phyloP scores from a whole-genome alignment of 2,329 filamentous ascomycete genomes.

The Plectosphaerella plurivora region DNA sequence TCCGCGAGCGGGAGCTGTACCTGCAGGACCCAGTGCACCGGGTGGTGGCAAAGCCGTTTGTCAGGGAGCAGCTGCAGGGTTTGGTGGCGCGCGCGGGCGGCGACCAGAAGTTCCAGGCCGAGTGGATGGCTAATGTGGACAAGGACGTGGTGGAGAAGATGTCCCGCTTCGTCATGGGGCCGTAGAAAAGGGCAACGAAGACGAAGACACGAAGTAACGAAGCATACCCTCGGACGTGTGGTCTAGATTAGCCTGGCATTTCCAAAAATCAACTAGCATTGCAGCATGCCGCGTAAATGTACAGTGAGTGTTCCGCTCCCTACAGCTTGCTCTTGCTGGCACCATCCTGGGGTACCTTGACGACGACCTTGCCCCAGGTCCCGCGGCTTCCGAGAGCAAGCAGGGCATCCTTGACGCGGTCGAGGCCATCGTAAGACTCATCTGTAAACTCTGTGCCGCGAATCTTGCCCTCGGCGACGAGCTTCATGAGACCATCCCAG shows the following conservation, averaged over 20 bases:
- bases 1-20: constrained; percentile 47
- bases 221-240: background rate
- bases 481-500: constrained; percentile 75
- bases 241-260: no score
- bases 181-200: background rate
- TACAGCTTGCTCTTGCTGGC: constrained; percentile 56
- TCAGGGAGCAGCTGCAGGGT: constrained; percentile 56
- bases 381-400: constrained; percentile 72
- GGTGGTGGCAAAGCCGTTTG: constrained; percentile 59
- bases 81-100: constrained; percentile 60
- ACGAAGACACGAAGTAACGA: background rate
- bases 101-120: constrained; percentile 59
- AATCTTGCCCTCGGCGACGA: constrained; percentile 77
- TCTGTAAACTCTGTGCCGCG: constrained; percentile 79
- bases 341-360: constrained; percentile 70
- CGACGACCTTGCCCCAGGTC: constrained; percentile 95
- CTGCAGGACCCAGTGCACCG: constrained; percentile 64
- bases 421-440: constrained; percentile 75
- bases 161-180: constrained; percentile 6
- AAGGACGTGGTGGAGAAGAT: constrained; percentile 66
- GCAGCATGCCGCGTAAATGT: background rate
- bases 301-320: background rate
- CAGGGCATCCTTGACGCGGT: constrained; percentile 72
- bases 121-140: constrained; percentile 73
- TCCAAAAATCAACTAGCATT: no score